These are phyloP conservation scores for Celoporthe dispersa DNA, from an alignment of 2,329 filamentous ascomycete species.

Conservation along the genomic window DNA sequence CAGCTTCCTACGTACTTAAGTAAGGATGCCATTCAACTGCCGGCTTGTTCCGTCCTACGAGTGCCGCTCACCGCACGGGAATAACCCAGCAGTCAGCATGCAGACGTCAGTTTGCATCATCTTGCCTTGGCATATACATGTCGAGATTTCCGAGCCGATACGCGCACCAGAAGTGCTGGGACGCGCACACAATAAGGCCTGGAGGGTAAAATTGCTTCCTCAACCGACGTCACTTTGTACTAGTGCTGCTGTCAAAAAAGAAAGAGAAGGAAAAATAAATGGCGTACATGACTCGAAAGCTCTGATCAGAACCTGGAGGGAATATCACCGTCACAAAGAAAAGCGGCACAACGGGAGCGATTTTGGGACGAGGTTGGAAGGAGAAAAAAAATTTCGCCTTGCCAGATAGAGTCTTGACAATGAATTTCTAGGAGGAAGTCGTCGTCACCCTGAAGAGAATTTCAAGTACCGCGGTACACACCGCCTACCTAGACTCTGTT, in stretches of 20 bases:
- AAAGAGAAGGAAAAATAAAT: background rate
- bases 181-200: background rate
- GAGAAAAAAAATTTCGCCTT: background rate
- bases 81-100: conserved; percentile 7
- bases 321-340: background rate
- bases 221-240: background rate
- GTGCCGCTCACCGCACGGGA: background rate
- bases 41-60: conserved; percentile 9
- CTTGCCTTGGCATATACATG: conserved; percentile 15
- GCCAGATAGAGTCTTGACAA: background rate
- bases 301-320: background rate
- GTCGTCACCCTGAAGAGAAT: conserved; percentile 5
- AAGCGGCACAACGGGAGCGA: background rate
- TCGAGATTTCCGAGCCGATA: conserved; percentile 6
- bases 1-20: background rate
- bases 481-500: background rate
- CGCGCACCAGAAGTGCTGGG: background rate
- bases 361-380: background rate
- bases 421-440: background rate
- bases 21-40: conserved; percentile 4
- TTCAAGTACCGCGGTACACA: background rate
- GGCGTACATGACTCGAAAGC: background rate
- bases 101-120: conserved; percentile 16
- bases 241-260: background rate
- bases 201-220: background rate